These are phyloP conservation scores for Verticillium nonalfalfae DNA, from an alignment of 2,329 filamentous ascomycete genomes.

Conservation along the genomic window DNA sequence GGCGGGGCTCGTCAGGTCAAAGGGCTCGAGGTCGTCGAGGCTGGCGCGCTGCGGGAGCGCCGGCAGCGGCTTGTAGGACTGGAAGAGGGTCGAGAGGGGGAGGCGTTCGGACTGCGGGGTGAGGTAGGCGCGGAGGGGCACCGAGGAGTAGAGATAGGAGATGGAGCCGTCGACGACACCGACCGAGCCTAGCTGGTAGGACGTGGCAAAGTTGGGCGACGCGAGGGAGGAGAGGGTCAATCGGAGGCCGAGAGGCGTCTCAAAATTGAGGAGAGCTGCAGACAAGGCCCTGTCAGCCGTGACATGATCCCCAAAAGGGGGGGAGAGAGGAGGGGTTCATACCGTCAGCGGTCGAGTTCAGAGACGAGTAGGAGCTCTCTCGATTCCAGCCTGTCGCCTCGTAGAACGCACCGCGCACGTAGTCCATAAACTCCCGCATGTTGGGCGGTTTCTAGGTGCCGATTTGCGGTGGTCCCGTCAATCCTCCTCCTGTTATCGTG, in stretches of 20 bases:
- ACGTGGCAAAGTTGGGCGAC: constrained; percentile 87
- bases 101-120: constrained; percentile 65
- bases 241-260: constrained; percentile 75
- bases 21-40: constrained; percentile 6
- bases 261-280: constrained; percentile 78
- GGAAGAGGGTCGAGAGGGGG: constrained; percentile 69
- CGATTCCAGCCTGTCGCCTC: constrained; percentile 80
- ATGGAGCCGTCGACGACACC: constrained; percentile 95
- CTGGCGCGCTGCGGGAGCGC: constrained; percentile 39
- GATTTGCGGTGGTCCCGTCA: background rate
- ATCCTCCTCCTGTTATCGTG: background rate
- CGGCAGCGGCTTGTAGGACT: constrained; percentile 74
- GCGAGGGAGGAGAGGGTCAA: constrained; percentile 87
- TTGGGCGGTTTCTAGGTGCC: constrained; percentile 10
- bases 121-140: constrained; percentile 63
- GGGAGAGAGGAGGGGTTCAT: constrained; percentile 18
- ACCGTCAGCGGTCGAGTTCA: constrained; percentile 81
- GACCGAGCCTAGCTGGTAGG: constrained; percentile 83
- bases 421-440: constrained; percentile 98
- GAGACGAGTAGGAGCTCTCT: constrained; percentile 84
- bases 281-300: background rate
- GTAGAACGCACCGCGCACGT: constrained; percentile 87
- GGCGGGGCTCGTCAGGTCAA: constrained; percentile 7
- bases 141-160: constrained; percentile 90
- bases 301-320: background rate